Base-by-base conservation (phyloP, 805 yeast genomes). In the Millerozyma miso region DNA sequence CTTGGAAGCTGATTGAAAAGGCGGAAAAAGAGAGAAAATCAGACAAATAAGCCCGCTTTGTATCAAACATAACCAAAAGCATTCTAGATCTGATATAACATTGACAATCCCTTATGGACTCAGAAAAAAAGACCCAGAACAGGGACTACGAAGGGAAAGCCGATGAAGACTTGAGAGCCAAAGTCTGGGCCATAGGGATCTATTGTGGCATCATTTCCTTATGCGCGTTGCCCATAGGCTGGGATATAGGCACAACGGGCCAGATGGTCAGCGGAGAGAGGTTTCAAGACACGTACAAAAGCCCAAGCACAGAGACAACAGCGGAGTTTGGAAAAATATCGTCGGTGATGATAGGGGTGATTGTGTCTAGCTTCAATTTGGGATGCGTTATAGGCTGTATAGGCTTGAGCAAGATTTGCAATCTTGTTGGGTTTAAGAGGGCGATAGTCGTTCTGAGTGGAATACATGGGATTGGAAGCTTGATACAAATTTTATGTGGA, bases 231-330 rank as follows among this genome's bases (percentile, higher is more conserved):
- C 55, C 58, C 7, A 35, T 57, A 4, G 63, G 64, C 1, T 58
- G 61, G 63, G 63, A 57, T 38, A 54, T 58, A 20, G 62, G 59
- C 5, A 53, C 60, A 7, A 48, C 51, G 4, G 55, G 56, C 2
- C 42, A 49, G 26, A 35, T 52, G 17, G 29, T 53, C 15, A 45
- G 41, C 14, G 26, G 32, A 5, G 10, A n/a, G 15, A 26, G 17
- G 14, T 37, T 37, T 31, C 26, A 37, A 31, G 31, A 39, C 34
- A 23, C 38, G 13, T 42, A 33, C 31, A 37, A 35, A 4, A 33
- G 5, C 20, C 15, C 17, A 3, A 19, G 20, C 6, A 7, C 38
- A 2, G 29, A 10, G 6, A 10, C 10, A 23, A 32, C 7, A 7
- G 34, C 6, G 14, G 34, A 19, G 4, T 39, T 32, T 23, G 41